phyloP scores from a whole-genome alignment of 352 stramenopile genomes.

The Phytopythium litorale region DNA sequence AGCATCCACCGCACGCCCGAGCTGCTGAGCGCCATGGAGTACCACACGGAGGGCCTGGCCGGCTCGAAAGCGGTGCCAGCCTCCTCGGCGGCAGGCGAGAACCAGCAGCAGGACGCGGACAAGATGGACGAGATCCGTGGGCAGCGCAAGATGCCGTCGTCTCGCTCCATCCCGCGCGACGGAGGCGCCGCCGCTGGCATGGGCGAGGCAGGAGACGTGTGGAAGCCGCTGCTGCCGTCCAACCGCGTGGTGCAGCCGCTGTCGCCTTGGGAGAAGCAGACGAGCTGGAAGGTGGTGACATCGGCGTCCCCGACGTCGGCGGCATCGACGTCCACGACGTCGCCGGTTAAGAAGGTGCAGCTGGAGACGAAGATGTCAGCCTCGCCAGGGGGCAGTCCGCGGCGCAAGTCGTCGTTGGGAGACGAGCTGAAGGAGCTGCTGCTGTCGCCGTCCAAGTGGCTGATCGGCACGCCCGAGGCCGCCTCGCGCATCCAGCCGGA shows the following conservation, averaged over 20 bases:
- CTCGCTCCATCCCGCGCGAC: constrained; percentile 33
- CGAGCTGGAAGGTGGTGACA: constrained; percentile 52
- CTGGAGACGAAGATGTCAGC: constrained; percentile 27
- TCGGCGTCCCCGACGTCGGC: constrained; percentile 8
- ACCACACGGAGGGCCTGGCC: constrained; percentile 58
- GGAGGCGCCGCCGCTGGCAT: constrained; percentile 13
- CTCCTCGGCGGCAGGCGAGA: constrained; percentile 15
- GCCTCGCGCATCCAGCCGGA: constrained; percentile 39
- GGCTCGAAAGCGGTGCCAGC: constrained; percentile 33
- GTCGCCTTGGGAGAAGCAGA: constrained; percentile 53
- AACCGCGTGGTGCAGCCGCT: constrained; percentile 41
- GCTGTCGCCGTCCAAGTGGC: constrained; percentile 59
- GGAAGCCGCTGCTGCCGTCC: constrained; percentile 54
- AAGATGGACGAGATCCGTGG: constrained; percentile 66
- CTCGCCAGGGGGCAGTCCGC: constrained; percentile 6
- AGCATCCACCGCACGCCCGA: constrained; percentile 73
- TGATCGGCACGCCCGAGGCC: constrained; percentile 18
- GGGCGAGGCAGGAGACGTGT: constrained; percentile 22
- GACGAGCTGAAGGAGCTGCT: constrained; percentile 68
- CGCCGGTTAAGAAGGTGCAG: constrained; percentile 28
- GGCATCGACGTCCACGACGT: constrained; percentile 7
- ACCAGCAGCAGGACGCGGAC: constrained; percentile 31
- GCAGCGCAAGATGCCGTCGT: constrained; percentile 45
- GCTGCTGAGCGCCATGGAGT: constrained; percentile 59
- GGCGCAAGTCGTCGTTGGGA: constrained; percentile 51